Base-by-base conservation (phyloP, 2,329 filamentous ascomycete species). In the Fusarium bactridioides region DNA sequence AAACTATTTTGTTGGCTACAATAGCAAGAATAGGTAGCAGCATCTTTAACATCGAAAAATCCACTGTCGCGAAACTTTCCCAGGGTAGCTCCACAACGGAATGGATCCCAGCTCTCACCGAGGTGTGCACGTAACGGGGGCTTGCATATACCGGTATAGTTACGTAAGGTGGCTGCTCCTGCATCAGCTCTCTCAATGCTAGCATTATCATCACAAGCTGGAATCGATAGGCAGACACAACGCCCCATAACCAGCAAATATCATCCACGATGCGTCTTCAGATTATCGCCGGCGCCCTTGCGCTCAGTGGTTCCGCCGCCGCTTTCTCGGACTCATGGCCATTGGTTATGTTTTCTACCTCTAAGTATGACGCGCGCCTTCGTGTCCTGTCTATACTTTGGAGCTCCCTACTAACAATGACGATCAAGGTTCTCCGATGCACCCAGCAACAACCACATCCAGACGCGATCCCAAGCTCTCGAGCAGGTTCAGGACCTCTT, bases 311-410 rank as follows among this genome's bases (percentile, higher is more conserved):
- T 67, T 86, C 86, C 29, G 90, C 87, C 48, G 84, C 90, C 69
- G 95, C 94, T 31, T 96, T 97, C 81, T 90, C 89, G 71, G 92
- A 97, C 82, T 94, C 95, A 5, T 95, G 94, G 61, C 95, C 96
- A 23, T 96, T 97, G 82, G 88, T 97, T 80, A 84, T 98, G 74
- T 92, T 97, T 81, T 98, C 95, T 37, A 95, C 92, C 50, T 88
- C 92, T 70, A 86, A 91, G 95, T 97, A 91, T 78, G 91, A 69
- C 61, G 69, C 62, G 63, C 66, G 61, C 47, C 29, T 23, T 56
- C 51, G 59, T 63, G 56, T 59, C 40, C 48, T 41, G 13, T 40
- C 53, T 29, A 51, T 64, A 69, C 67, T 69, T 72, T 62, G 41
- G 64, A 78, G 75, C 74, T 75, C 68, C 61, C 59, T 77, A 54